Base-by-base conservation (phyloP, 2,329 filamentous ascomycete genomes). In the Penicillium sp. region DNA sequence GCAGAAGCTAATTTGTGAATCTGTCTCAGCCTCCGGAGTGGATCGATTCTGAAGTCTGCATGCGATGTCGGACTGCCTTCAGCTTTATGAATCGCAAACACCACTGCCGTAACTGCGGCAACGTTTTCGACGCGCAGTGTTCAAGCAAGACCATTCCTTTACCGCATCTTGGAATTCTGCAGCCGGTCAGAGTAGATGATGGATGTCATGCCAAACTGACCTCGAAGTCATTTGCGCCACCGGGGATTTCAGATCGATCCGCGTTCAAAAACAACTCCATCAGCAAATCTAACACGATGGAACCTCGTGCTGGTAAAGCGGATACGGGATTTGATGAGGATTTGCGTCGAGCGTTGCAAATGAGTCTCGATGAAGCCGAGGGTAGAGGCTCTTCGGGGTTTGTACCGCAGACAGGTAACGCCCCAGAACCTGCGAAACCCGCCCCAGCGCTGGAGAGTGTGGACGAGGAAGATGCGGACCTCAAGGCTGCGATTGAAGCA, bases 11-110 rank as follows among this genome's bases (percentile, higher is more conserved):
- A 66, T 36, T 15, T 43, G 25, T 27, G 23, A 44, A 44, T 29
- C 19, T 19, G 25, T 57, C 38, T 54, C 67, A 96, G 88, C 94
- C 94, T 10, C 94, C 94, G 0, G 94, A 99, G 77, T 99, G 94
- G 94, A 87, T 88, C 50, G 94, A 99, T 77, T 97, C 93, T 12
- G 94, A 99, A 69, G 93, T 99, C 33, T 99, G 94, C 75, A 97
- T 99, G 92, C 89, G 94, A 72, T 99, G 94, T 75, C 87, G 94
- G 66, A 97, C 93, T 13, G 79, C 91, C 19, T 99, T 99, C 69
- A 97, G 91, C 48, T 97, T 99, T 71, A 99, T 93, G 55, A 99
- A 99, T 75, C 88, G 94, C 70, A 99, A 97, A 73, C 94, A 99
- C 73, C 94, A 99, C 75, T 99, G 94, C 71, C 88, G 94, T 64